Evolutionary conservation across 169 alveolate species (phyloP).

Genomic region (Babesia gibsoni): DNA sequence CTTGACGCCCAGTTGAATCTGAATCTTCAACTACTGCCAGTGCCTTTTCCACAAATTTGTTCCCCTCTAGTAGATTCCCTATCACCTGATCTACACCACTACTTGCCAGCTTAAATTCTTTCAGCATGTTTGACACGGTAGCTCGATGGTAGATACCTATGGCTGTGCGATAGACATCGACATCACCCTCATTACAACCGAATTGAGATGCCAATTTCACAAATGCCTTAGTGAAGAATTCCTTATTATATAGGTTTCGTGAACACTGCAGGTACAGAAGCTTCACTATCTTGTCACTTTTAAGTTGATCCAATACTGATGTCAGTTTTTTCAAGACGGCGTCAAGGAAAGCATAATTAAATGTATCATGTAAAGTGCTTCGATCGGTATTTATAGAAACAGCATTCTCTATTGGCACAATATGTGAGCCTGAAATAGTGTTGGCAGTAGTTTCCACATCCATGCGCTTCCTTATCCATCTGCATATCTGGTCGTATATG

Average conservation of each 20-base stretch:
- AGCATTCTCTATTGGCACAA: neutral
- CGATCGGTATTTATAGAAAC: neutral
- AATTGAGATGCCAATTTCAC: neutral
- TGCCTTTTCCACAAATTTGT: too few relatives aligned
- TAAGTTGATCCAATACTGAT: constrained; percentile 23
- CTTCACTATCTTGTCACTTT: constrained; percentile 36
- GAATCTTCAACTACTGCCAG: too few relatives aligned
- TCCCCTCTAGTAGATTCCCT: too few relatives aligned
- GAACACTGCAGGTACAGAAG: constrained; percentile 29
- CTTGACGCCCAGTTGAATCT: too few relatives aligned
- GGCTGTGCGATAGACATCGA: neutral
- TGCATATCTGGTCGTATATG: constrained; percentile 51
- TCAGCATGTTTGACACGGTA: neutral
- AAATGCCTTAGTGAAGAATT: neutral
- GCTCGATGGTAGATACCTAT: constrained; percentile 3
- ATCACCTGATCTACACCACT: too few relatives aligned
- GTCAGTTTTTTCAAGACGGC: neutral
- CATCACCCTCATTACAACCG: too few relatives aligned
- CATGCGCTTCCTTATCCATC: constrained; percentile 35
- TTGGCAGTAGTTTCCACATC: neutral
- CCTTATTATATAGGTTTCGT: constrained; percentile 1
- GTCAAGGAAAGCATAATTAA: constrained; percentile 13
- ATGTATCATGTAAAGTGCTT: neutral
- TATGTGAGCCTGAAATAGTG: neutral
- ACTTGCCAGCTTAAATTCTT: neutral